Conservation (phyloP, 768 basidiomycete species). For the Lactarius sp. region DNA sequence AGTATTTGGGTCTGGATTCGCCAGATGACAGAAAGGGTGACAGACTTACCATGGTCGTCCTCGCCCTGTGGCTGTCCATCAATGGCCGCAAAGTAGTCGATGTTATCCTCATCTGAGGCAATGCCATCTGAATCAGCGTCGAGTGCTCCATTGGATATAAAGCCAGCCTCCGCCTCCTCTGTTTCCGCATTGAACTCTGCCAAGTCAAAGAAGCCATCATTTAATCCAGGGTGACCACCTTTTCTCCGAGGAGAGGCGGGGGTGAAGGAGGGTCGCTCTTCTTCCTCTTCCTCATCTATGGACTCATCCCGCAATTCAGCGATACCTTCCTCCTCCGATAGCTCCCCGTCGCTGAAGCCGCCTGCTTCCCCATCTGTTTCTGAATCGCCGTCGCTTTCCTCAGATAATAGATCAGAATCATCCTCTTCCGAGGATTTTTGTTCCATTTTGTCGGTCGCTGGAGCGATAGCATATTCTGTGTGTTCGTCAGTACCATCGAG, state of each 20-base stretch:
- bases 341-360: slow-evolving; percentile 27
- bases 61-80: slow-evolving; percentile 34
- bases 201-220: slow-evolving; percentile 90
- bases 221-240: slow-evolving; percentile 47
- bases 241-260: slow-evolving; percentile 22
- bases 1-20: neutral
- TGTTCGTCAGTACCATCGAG: slow-evolving; percentile 48
- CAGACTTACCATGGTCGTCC: neutral
- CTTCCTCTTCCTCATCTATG: slow-evolving; percentile 23
- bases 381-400: slow-evolving; percentile 26
- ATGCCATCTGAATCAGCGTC: slow-evolving; percentile 44
- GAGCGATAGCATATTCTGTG: slow-evolving; percentile 31
- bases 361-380: slow-evolving; percentile 32
- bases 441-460: slow-evolving; percentile 27
- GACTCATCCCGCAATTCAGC: slow-evolving; percentile 25
- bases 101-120: slow-evolving; percentile 48
- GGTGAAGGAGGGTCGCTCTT: neutral
- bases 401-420: slow-evolving; percentile 17
- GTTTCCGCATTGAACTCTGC: slow-evolving; percentile 83
- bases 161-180: slow-evolving; percentile 66
- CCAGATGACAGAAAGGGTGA: neutral
- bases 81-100: slow-evolving; percentile 68
- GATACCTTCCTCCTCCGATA: slow-evolving; percentile 29
- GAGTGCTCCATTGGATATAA: slow-evolving; percentile 55
- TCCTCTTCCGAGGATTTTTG: slow-evolving; percentile 32